phyloP scores from a whole-genome alignment of 2,329 filamentous ascomycete genomes.

The Aspergillus viridinutans region DNA sequence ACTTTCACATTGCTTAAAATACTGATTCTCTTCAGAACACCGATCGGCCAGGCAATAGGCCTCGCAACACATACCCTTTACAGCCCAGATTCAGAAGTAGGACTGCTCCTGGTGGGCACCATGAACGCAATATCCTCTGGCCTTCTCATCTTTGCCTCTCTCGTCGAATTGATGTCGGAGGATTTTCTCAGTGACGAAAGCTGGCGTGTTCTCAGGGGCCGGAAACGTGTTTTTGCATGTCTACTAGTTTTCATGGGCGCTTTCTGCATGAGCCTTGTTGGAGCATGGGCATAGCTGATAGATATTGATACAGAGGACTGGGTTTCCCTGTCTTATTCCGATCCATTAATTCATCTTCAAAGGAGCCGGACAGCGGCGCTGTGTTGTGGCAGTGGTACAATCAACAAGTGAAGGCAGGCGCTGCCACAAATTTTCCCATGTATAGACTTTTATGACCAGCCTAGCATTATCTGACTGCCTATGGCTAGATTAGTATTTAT shows the following conservation, averaged over 20 bases:
- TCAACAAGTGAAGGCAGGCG: background rate
- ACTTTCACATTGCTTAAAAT: background rate
- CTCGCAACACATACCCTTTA: constrained; percentile 71
- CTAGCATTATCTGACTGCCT: too few relatives aligned
- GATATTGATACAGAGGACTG: background rate
- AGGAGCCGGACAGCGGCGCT: too few relatives aligned
- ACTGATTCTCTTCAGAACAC: constrained; percentile 53
- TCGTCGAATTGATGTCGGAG: constrained; percentile 74
- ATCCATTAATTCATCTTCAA: background rate
- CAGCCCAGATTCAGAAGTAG: constrained; percentile 66
- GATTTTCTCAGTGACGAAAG: constrained; percentile 75
- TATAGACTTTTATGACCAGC: too few relatives aligned
- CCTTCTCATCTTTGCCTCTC: constrained; percentile 68
- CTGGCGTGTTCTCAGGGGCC: constrained; percentile 62
- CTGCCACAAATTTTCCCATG: too few relatives aligned
- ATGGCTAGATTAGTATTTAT: background rate
- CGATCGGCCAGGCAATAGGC: constrained; percentile 73
- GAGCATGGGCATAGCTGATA: constrained; percentile 61
- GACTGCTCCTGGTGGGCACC: constrained; percentile 70
- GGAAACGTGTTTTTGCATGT: constrained; percentile 59
- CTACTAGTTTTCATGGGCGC: constrained; percentile 61
- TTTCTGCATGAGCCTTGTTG: constrained; percentile 65
- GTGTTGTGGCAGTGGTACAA: background rate
- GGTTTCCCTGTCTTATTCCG: background rate
- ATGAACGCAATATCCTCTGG: constrained; percentile 83